phyloP scores from a whole-genome alignment of 139 green algal species.

The Coelastrella sp. region DNA sequence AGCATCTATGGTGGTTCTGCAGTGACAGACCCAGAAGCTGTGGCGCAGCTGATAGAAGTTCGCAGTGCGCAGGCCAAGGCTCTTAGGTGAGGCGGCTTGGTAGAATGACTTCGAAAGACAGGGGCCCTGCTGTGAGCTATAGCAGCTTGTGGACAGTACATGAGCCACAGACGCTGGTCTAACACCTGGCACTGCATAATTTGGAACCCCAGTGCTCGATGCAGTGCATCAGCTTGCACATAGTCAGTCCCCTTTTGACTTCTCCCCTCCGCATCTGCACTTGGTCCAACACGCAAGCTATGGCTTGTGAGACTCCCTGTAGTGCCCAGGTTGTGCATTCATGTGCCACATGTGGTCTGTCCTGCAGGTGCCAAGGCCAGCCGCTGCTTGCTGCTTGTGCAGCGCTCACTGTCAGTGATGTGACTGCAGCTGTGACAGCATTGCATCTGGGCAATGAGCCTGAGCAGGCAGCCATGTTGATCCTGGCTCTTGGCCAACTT shows the following conservation, averaged over 20 bases:
- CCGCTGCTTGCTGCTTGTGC: constrained; percentile 25
- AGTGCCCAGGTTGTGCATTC: too few relatives aligned
- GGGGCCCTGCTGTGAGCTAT: too few relatives aligned
- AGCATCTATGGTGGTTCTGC: background rate
- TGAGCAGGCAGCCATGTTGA: constrained; percentile 31
- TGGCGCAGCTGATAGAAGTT: constrained; percentile 3
- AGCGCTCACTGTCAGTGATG: constrained; percentile 26
- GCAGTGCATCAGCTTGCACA: too few relatives aligned
- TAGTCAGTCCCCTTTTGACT: too few relatives aligned
- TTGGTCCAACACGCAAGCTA: too few relatives aligned
- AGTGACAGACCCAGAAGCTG: background rate
- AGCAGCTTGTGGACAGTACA: too few relatives aligned
- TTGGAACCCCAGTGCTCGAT: too few relatives aligned
- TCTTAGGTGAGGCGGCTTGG: constrained; percentile 10
- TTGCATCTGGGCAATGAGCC: constrained; percentile 43
- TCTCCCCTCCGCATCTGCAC: too few relatives aligned
- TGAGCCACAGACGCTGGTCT: too few relatives aligned
- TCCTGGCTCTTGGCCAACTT: constrained; percentile 4
- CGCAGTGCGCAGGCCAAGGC: background rate
- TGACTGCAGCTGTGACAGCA: background rate
- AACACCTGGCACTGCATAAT: too few relatives aligned
- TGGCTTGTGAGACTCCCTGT: too few relatives aligned
- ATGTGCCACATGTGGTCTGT: background rate
- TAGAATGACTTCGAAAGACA: background rate
- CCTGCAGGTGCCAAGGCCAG: constrained; percentile 17